These are phyloP conservation scores for Candida schatavii DNA, from an alignment of 805 yeast genomes.

Conservation along the genomic window DNA sequence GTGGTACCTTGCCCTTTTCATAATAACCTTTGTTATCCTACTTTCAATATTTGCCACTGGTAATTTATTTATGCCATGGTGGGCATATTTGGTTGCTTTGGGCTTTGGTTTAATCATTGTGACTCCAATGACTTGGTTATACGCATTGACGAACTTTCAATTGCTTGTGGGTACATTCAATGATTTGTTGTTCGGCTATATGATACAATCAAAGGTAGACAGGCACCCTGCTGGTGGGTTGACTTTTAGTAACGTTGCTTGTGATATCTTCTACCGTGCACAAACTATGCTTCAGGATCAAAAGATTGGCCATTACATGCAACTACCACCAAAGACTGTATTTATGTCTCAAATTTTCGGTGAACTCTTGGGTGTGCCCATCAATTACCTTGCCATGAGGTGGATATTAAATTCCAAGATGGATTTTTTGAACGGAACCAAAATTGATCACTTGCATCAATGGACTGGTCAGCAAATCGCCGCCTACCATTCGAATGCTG, in stretches of 20 bases:
- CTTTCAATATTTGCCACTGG: slow-evolving; percentile 31
- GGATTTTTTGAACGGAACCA: slow-evolving; percentile 31
- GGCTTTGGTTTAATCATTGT: slow-evolving; percentile 44
- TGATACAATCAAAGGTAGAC: slow-evolving; percentile 31
- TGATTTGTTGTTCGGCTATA: slow-evolving; percentile 46
- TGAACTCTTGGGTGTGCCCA: slow-evolving; percentile 50
- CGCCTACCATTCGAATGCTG: slow-evolving; percentile 44
- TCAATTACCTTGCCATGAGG: slow-evolving; percentile 46
- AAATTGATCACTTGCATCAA: slow-evolving; percentile 45
- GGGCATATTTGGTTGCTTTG: slow-evolving; percentile 44
- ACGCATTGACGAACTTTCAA: slow-evolving; percentile 51
- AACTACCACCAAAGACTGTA: slow-evolving; percentile 48
- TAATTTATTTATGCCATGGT: slow-evolving; percentile 39
- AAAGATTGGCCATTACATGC: slow-evolving; percentile 54
- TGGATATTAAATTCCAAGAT: slow-evolving; percentile 44
- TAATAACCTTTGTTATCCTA: slow-evolving; percentile 32
- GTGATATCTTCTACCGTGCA: slow-evolving; percentile 39
- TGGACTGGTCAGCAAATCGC: slow-evolving; percentile 50
- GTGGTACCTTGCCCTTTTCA: slow-evolving; percentile 41
- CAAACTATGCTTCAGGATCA: slow-evolving; percentile 16
- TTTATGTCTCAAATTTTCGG: slow-evolving; percentile 53
- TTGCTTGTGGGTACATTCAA: slow-evolving; percentile 51
- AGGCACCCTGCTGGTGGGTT: slow-evolving; percentile 49
- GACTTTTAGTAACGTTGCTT: slow-evolving; percentile 50
- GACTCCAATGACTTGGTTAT: slow-evolving; percentile 48